Conservation (phyloP, 352 stramenopile species). For the Thalassiosira livingstoniorum region DNA sequence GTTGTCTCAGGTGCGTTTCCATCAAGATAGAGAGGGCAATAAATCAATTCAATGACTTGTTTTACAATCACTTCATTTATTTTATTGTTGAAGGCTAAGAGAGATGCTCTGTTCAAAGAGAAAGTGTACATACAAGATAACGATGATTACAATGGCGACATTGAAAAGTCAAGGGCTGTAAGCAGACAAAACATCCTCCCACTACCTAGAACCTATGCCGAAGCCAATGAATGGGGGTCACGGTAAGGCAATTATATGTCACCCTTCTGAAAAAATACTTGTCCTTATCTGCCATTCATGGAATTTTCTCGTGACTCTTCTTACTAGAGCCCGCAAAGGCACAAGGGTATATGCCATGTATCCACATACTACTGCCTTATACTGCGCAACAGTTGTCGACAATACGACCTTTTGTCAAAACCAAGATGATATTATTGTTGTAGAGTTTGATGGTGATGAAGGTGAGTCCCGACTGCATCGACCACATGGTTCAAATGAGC, state of each 20-base stretch:
- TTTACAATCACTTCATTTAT: background rate
- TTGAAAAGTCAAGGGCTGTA: conserved; percentile 38
- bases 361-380: conserved; percentile 75
- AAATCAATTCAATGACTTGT: background rate
- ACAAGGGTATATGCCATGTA: conserved; percentile 78
- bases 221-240: conserved; percentile 72
- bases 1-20: conserved; percentile 44
- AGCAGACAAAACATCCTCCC: conserved; percentile 70
- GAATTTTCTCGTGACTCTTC: background rate
- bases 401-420: conserved; percentile 75
- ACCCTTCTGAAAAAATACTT: background rate
- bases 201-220: conserved; percentile 62
- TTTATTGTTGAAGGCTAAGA: conserved; percentile 29
- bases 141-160: conserved; percentile 64
- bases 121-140: conserved; percentile 78
- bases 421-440: conserved; percentile 81
- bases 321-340: conserved; percentile 51
- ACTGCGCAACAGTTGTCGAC: conserved; percentile 76
- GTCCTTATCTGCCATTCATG: too few species aligned
- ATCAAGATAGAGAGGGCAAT: background rate
- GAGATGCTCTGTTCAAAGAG: conserved; percentile 68
- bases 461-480: conserved; percentile 17
- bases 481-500: background rate
- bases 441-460: conserved; percentile 82
- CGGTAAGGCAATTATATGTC: conserved; percentile 9